phyloP scores from a whole-genome alignment of 129 eudicot genomes.

The Centaurea solstitialis region DNA sequence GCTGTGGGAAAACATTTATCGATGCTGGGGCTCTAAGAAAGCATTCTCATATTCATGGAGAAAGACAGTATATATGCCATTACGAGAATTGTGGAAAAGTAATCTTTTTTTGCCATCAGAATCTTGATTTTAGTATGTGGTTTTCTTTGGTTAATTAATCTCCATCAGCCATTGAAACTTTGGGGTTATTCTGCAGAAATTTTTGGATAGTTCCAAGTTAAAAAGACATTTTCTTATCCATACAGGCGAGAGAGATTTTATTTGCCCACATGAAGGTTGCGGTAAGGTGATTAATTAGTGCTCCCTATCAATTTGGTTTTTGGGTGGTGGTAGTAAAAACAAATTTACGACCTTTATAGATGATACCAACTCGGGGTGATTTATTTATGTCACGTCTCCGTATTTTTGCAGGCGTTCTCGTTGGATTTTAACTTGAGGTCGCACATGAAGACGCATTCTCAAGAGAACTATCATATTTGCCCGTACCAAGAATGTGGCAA shows the following conservation, averaged over 20 bases:
- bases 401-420: conserved; percentile 82
- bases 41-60: conserved; percentile 98
- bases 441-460: conserved; percentile 97
- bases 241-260: conserved; percentile 95
- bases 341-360: neutral
- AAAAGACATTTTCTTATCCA: conserved; percentile 94
- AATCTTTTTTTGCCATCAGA: neutral
- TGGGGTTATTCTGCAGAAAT: conserved; percentile 70
- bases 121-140: conserved; percentile 18
- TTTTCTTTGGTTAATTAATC: conserved; percentile 2
- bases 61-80: conserved; percentile 88
- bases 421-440: conserved; percentile 93
- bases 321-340: neutral
- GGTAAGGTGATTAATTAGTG: conserved; percentile 75
- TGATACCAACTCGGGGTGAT: neutral
- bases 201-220: conserved; percentile 95
- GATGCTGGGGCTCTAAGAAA: conserved; percentile 94
- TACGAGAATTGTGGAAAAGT: conserved; percentile 96
- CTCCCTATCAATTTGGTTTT: neutral
- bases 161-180: neutral
- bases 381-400: neutral
- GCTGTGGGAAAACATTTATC: conserved; percentile 95
- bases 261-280: conserved; percentile 97
- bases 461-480: conserved; percentile 90
- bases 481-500: conserved; percentile 95